Base-by-base conservation (phyloP, 345 rosid species). In the Hevea brasiliensis region DNA sequence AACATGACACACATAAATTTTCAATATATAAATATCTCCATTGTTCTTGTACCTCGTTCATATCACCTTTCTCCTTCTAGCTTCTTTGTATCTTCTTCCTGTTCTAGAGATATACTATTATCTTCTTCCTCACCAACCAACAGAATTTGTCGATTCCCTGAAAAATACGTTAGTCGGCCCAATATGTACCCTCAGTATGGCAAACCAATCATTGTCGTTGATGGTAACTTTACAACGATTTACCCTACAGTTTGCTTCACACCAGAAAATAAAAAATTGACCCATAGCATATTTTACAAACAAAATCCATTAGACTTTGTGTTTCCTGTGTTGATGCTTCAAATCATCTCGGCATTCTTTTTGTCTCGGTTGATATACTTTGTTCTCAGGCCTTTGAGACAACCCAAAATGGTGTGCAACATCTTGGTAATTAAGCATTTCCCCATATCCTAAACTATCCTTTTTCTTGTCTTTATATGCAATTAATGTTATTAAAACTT, bases 381-480 rank as follows among this genome's bases (percentile, higher is more conserved):
- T 40, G 7, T 53, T 53, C 75, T 72, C 35, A 51, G 75, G 59
- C 69, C 75, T 47, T 62, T 72, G 17, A 51, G 27, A 40, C 69
- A 72, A 51, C 29, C 61, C 0, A 72, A 37, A 62, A 10, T 62
- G 24, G 69, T 72, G 2, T 72, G 50, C 41, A 53, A 63, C 32
- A 8, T 72, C 37, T 8, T 72, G 69, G 75, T 72, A 62, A 53
- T 18, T 53, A 4, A 42, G n/a, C 18, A n/a, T 9, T 65, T 54
- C 9, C 27, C 9, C 71, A 27, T 35, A 20, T 64, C 6, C n/a
- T n/a, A n/a, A n/a, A n/a, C n/a, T n/a, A n/a, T n/a, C n/a, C n/a
- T 60, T 3, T 24, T 10, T 32, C 15, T 14, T 4, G 8, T 68
- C 44, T 42, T 1, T 40, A 9, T 58, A 3, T 44, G 59, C 60